Evolutionary conservation across 164 flowering plant species (phyloP), one percentile per base, ranked within the genome.

Genomic region (Dillenia suffruticosa): DNA sequence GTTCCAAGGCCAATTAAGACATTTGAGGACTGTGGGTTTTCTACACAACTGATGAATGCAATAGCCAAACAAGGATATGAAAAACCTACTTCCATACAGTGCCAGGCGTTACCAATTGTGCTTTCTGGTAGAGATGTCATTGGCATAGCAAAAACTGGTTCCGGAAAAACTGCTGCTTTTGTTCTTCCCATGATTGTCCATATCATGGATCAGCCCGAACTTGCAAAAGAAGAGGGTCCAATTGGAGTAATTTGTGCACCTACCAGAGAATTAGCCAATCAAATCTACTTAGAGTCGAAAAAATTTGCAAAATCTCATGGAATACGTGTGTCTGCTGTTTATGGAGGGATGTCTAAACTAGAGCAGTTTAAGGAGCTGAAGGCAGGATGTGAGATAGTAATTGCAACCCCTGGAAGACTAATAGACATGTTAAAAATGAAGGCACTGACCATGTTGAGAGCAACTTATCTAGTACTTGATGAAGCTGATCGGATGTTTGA

Each of bases 401-500:
- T 91, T 72, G 97, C 96, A 56, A 94, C 97, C 68, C 99, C 99
- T 46, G 99, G 99, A 47, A 86, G 99, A 70, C 75, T 94, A 81
- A 94, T 89, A 70, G 99, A 94, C 75, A 73, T 94, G 97, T 71
- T 91, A 51, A 91, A 89, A 75, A 91, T 91, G 97, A 94, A 94
- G 75, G 97, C 97, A 10, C 58, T 91, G 64, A 87, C 90, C 56
- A 88, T 89, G 97, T 58, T 51, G 53, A 86, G 92, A 72, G 88
- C 97, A 53, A 92, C 99, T 52, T 95, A 88, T 68, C 68, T 95
- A 45, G 94, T 90, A 49, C 97, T 95, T 64, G 99, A 95, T 77
- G 99, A 95, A 68, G 99, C 99, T 61, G 99, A 95, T 77, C 66
- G 97, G 57, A 89, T 92, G 99, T 92, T 95, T 81, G 99, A 95